Conservation (phyloP, 352 stramenopile genomes). For the Pythium pyrilobum region DNA sequence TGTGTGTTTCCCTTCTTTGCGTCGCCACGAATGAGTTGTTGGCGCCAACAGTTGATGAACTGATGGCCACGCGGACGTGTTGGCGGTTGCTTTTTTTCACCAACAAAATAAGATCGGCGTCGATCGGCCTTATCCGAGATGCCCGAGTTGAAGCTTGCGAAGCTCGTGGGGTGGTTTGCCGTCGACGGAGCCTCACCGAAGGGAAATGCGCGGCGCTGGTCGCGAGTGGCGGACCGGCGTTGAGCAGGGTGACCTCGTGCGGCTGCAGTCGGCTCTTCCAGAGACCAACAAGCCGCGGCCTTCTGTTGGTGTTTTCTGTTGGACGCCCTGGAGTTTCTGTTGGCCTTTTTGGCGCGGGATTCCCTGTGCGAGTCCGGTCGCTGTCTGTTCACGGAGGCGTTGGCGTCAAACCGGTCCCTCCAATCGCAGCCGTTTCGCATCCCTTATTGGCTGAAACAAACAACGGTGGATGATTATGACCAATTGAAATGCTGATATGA, state of each 20-base stretch:
- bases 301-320: background rate
- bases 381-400: background rate
- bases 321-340: constrained; percentile 3
- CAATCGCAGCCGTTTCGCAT: constrained; percentile 2
- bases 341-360: constrained; percentile 19
- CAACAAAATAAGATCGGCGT: no score
- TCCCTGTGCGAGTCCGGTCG: background rate
- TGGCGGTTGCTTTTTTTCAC: no score
- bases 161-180: background rate
- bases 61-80: no score
- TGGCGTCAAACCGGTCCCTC: background rate
- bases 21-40: no score
- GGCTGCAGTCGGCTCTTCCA: no score
- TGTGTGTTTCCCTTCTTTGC: no score
- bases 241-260: no score
- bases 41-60: no score
- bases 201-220: no score
- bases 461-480: background rate
- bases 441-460: constrained; percentile 6
- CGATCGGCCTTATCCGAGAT: no score
- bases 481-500: background rate
- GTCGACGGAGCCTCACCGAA: no score
- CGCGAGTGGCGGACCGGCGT: background rate
- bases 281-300: background rate
- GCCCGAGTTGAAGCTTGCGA: no score